Conservation (phyloP, 345 rosid species). For the Eucalyptus leucophloia region DNA sequence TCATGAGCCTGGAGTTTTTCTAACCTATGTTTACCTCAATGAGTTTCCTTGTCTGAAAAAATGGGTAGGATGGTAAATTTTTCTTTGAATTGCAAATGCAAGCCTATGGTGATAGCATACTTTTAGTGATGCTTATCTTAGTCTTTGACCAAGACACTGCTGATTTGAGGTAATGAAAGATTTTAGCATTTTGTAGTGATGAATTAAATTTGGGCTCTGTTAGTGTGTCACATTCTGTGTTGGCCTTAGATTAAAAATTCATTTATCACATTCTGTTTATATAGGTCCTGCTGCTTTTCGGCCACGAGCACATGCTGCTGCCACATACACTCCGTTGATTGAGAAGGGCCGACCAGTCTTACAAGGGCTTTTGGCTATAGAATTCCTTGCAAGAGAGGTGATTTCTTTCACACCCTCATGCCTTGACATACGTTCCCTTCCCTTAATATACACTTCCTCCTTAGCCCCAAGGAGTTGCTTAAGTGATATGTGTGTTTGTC, state of each 20-base stretch:
- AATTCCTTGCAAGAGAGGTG: conserved; percentile 95
- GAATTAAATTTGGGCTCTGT: not conserved
- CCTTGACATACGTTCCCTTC: not conserved
- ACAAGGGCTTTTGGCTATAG: conserved; percentile 95
- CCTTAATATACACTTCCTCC: not conserved
- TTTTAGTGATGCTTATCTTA: not conserved
- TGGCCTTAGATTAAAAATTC: not conserved
- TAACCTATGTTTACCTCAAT: not conserved
- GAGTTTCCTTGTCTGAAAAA: not conserved
- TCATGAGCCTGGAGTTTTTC: not conserved
- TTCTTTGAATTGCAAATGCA: not conserved
- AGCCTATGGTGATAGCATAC: not conserved
- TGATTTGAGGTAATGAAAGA: not conserved
- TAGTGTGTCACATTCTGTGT: not conserved
- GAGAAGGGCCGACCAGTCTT: conserved; percentile 98
- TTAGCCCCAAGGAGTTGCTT: not conserved
- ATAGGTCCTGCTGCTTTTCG: conserved; percentile 99
- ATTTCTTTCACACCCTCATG: not conserved
- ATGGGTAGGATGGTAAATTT: not conserved
- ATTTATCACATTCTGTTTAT: not conserved
- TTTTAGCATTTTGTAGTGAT: not conserved
- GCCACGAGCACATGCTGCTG: conserved; percentile 59
- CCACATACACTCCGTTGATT: conserved; percentile 49
- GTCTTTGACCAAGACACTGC: not conserved
- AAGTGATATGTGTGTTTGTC: not conserved